Evolutionary conservation across 2,329 filamentous ascomycete species (phyloP).

Genomic region (Nakataea oryzae): DNA sequence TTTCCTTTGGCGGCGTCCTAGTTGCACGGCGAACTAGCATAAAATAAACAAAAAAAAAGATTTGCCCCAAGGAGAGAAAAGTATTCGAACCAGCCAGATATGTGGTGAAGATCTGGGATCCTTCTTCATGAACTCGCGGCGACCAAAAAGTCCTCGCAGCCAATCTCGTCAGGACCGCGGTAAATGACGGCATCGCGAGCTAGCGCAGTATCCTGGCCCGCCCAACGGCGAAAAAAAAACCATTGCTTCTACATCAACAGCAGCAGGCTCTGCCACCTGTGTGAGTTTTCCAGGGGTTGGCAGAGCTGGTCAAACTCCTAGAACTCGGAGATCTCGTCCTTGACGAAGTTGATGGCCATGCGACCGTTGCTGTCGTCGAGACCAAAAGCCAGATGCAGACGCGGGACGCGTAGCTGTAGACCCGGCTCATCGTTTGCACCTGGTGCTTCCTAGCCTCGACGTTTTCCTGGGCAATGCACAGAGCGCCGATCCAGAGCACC

Average conservation of each 20-base stretch:
- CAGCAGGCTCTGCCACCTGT: slow-evolving; percentile 1
- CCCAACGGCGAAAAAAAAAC: slow-evolving; percentile 5
- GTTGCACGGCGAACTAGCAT: slow-evolving; percentile 13
- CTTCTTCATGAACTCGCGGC: slow-evolving; percentile 23
- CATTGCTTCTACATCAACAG: slow-evolving; percentile 2
- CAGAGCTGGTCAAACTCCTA: not conserved
- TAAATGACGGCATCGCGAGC: slow-evolving; percentile 21
- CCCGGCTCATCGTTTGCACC: slow-evolving; percentile 21
- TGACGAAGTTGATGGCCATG: slow-evolving; percentile 20
- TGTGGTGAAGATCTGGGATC: slow-evolving; percentile 14
- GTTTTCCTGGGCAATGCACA: slow-evolving; percentile 7
- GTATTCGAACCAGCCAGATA: slow-evolving; percentile 21
- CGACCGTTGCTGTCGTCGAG: slow-evolving; percentile 14
- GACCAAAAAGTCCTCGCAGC: slow-evolving; percentile 24
- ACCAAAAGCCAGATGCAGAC: slow-evolving; percentile 24
- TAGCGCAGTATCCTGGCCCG: slow-evolving; percentile 17
- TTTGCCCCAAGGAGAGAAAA: slow-evolving; percentile 23
- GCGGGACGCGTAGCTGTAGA: slow-evolving; percentile 19
- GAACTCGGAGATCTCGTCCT: slow-evolving; percentile 13
- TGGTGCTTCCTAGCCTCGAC: slow-evolving; percentile 20
- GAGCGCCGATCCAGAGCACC: slow-evolving; percentile 22
- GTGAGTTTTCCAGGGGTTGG: not conserved
- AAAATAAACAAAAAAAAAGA: too few species aligned
- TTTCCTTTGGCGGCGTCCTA: slow-evolving; percentile 19
- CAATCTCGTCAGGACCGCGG: slow-evolving; percentile 22